Conservation (phyloP, 1,139 yeast genomes). For the Saccharomycopsis hybrid region DNA sequence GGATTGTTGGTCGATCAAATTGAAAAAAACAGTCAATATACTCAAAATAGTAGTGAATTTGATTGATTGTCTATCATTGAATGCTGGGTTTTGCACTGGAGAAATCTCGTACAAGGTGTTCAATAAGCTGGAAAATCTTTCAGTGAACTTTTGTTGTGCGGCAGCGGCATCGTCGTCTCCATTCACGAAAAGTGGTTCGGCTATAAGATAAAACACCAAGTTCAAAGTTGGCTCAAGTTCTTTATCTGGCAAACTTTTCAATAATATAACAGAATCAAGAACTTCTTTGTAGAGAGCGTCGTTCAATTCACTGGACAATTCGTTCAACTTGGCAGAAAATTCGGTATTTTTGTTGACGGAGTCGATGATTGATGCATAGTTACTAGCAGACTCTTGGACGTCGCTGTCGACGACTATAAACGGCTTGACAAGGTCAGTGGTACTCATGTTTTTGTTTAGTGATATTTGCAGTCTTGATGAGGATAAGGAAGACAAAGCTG, state of each 20-base stretch:
- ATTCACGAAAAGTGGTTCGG: constrained; percentile 9
- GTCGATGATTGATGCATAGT: constrained; percentile 18
- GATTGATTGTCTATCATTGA: constrained; percentile 15
- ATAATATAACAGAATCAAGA: constrained; percentile 12
- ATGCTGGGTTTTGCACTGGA: constrained; percentile 16
- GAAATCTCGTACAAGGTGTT: constrained; percentile 10
- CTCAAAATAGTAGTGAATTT: constrained; percentile 19
- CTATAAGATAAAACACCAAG: constrained; percentile 18
- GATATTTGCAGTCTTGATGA: too few species aligned
- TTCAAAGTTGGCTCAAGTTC: constrained; percentile 19
- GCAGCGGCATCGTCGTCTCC: constrained; percentile 1
- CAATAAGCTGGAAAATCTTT: constrained; percentile 11
- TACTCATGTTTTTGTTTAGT: neutral
- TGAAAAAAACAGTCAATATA: constrained; percentile 19
- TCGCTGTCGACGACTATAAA: constrained; percentile 19
- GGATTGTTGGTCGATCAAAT: constrained; percentile 12
- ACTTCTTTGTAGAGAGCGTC: constrained; percentile 14
- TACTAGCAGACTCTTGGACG: constrained; percentile 15
- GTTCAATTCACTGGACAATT: constrained; percentile 1
- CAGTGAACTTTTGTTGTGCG: neutral
- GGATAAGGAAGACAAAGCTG: too few species aligned
- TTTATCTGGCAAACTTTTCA: constrained; percentile 15
- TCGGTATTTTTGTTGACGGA: constrained; percentile 8
- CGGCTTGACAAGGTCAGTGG: constrained; percentile 16
- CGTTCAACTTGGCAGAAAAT: constrained; percentile 14